Conservation (phyloP, 2,329 filamentous ascomycete species). For the Fusarium austroafricanum region DNA sequence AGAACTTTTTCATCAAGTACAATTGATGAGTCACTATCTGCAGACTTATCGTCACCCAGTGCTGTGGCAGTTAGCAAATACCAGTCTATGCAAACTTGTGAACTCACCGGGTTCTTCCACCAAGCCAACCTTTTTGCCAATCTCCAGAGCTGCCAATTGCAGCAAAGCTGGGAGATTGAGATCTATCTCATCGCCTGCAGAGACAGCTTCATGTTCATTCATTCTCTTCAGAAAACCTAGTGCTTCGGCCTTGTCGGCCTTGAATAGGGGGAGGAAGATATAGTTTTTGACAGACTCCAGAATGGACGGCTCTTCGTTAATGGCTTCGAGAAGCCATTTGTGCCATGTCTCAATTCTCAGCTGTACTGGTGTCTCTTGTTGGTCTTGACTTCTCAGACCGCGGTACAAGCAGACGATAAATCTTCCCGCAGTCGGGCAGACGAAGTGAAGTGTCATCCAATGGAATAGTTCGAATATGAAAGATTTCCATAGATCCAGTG, state of each 20-base stretch:
- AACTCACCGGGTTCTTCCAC: constrained; percentile 73
- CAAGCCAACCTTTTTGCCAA: constrained; percentile 76
- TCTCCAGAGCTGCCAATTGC: constrained; percentile 74
- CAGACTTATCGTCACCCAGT: constrained; percentile 38
- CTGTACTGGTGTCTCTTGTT: constrained; percentile 40
- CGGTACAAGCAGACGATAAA: constrained; percentile 69
- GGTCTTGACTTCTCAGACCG: constrained; percentile 53
- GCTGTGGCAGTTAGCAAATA: constrained; percentile 43
- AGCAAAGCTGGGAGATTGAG: constrained; percentile 67
- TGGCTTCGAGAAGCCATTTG: constrained; percentile 64
- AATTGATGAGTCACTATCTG: constrained; percentile 45
- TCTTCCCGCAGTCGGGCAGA: constrained; percentile 70
- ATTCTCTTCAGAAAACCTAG: constrained; percentile 69
- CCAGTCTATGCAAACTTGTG: neutral
- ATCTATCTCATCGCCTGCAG: constrained; percentile 57
- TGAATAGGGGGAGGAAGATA: constrained; percentile 72
- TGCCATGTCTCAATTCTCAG: constrained; percentile 62
- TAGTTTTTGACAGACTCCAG: constrained; percentile 74
- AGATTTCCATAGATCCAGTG: constrained; percentile 60
- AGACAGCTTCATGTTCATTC: constrained; percentile 62
- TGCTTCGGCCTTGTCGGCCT: constrained; percentile 64
- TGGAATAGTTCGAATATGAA: constrained; percentile 62
- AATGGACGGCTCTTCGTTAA: constrained; percentile 61
- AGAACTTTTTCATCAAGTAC: constrained; percentile 58
- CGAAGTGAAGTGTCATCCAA: constrained; percentile 68